Evolutionary conservation across 495 filamentous ascomycete species (phyloP), one percentile per base, ranked within the genome.

Genomic region (Beverwykella pulmonaria): DNA sequence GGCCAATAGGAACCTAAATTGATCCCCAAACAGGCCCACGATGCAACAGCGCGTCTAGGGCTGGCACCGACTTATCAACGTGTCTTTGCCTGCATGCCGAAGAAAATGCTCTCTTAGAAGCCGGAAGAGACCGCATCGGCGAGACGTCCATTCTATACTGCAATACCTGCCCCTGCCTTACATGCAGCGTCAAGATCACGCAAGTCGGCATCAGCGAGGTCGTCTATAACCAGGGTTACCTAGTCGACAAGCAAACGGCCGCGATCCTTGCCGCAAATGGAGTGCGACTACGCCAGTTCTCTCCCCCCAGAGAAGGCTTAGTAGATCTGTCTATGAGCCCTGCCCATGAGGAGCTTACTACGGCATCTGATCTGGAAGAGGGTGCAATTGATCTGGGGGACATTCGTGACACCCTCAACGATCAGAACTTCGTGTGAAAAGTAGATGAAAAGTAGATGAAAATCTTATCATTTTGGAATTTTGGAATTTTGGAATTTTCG

Each of bases 161-260:
- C 73, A 91, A 98, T 75, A 98, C 94, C 19, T 98, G 94, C 71
- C 94, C 94, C 14, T 98, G 94, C 71, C 82, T 98, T 80, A 98
- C 94, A n/a, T 98, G 94, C 75, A 93, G 90, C 67, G 93, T 98
- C 78, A 98, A 98, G 76, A 97, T 98, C 72, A 87, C 90, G 8
- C 94, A 98, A 77, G 92, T 97, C 25, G 94, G 94, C 0, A 96
- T 98, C 30, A 86, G 82, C 23, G 94, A 98, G 80, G 94, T 98
- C 26, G 94, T 98, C 27, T 98, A 95, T 74, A 90, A 85, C 52
- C 88, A 94, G 72, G 86, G 91, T 7, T 98, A 98, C 72, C 92
- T 90, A 64, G 96, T 98, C 90, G 94, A 98, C 75, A 80, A 77
- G 25, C 84, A 69, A 39, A 65, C 70, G 2, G 66, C 70, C 36